phyloP scores from a whole-genome alignment of 1,139 yeast species.

The Kodamaea anthophila region DNA sequence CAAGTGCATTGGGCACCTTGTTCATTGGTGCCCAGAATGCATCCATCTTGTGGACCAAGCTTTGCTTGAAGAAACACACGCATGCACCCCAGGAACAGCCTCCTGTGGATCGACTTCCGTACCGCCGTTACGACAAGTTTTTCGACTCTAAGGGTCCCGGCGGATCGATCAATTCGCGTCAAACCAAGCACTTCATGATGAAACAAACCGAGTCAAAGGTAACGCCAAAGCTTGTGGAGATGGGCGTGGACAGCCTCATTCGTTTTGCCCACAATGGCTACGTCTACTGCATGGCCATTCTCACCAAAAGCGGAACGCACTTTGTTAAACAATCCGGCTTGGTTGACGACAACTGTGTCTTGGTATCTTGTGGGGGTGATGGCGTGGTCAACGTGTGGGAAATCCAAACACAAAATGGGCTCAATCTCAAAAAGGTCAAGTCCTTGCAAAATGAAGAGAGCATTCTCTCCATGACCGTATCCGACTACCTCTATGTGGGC shows the following conservation, averaged over 20 bases:
- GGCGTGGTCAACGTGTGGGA: conserved; percentile 80
- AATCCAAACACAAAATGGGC: conserved; percentile 10
- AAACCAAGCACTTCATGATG: conserved; percentile 24
- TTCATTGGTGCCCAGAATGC: conserved; percentile 93
- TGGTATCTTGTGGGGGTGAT: conserved; percentile 77
- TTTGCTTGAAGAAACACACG: conserved; percentile 13
- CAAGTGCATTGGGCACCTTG: conserved; percentile 51
- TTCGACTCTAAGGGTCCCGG: conserved; percentile 91
- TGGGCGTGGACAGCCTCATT: conserved; percentile 58
- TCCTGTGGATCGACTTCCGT: conserved; percentile 53
- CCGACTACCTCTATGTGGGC: conserved; percentile 73
- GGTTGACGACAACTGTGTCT: conserved; percentile 11
- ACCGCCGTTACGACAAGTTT: conserved; percentile 74
- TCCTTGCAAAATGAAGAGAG: conserved; percentile 63
- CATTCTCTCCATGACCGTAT: conserved; percentile 59
- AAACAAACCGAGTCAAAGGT: conserved; percentile 10
- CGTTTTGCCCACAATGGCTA: conserved; percentile 90
- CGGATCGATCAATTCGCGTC: conserved; percentile 42
- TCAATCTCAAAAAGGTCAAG: conserved; percentile 20
- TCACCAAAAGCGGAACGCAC: conserved; percentile 12
- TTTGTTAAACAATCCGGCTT: background rate
- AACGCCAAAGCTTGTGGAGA: conserved; percentile 49
- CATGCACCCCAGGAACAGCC: conserved; percentile 5
- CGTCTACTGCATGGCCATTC: conserved; percentile 60
- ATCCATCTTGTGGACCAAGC: conserved; percentile 64